Evolutionary conservation across 2,329 filamentous ascomycete species (phyloP), one percentile per base, ranked within the genome.

Genomic region (Emmonsia crescens): DNA sequence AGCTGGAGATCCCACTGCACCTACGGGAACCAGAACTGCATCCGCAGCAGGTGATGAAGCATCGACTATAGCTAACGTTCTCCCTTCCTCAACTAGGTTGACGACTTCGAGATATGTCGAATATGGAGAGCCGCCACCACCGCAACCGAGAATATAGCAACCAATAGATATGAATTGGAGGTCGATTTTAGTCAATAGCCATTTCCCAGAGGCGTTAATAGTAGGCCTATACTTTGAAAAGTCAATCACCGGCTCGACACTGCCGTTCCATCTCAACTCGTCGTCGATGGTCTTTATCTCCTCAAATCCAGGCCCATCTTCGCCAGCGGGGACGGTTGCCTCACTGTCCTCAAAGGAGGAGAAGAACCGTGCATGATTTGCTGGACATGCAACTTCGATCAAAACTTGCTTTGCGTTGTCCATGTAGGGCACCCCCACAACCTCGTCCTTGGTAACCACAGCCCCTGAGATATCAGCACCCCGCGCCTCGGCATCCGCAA

Each of bases 1-100:
- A n/a, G 66, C 69, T 14, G 71, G 71, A 19, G 80, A 83, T 36
- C 84, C 84, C 64, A 80, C 83, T 5, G 81, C 83, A 79, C 81
- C 42, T 2, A 60, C 48, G 2, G 59, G 59, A n/a, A 51, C 48
- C 5, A 54, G 51, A 31, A 46, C 31, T 31, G 74, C 76, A 54
- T 77, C 67, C 6, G 70, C 69, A 24, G 78, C 78, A 51, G 79
- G 79, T 71, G 77, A 79, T 0, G 76, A 77, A 0, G 77, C 77
- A 46, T 78, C 76, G 49, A 76, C 76, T 1, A 81, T 70, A 0
- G 81, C 72, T 8, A 77, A 68, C 69, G 80, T 77, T 16, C 58
- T 72, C 71, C 56, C 73, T 67, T 52, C 51, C 1, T 69, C 68
- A 0, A 68, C 70, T 19, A 71, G 74, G n/a, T 72, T 68, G 10